phyloP scores from a whole-genome alignment of 2,329 filamentous ascomycete species.

The Exophiala oligosperma region DNA sequence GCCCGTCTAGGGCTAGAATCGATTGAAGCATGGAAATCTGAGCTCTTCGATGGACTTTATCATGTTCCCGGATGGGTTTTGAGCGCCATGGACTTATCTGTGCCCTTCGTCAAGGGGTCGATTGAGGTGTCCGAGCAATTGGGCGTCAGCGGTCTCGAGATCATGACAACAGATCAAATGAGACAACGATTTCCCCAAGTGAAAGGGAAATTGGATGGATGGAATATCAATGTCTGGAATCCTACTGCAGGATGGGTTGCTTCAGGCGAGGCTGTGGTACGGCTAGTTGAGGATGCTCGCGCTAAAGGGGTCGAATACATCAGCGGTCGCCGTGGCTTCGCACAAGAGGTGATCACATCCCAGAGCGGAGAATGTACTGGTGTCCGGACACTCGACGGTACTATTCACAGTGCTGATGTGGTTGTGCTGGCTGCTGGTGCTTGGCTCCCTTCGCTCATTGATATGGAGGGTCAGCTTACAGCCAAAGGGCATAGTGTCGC shows the following conservation, averaged over 20 bases:
- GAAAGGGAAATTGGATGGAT: constrained; percentile 22
- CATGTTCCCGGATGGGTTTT: background rate
- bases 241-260: constrained; percentile 26
- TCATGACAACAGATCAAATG: constrained; percentile 9
- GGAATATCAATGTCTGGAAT: constrained; percentile 29
- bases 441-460: background rate
- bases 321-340: constrained; percentile 18
- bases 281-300: constrained; percentile 23
- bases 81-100: constrained; percentile 14
- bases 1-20: constrained; percentile 24
- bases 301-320: constrained; percentile 26
- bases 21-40: constrained; percentile 16
- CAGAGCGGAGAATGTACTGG: constrained; percentile 12
- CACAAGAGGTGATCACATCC: constrained; percentile 14
- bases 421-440: background rate
- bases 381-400: background rate
- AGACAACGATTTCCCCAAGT: constrained; percentile 11
- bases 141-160: constrained; percentile 22
- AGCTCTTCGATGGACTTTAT: background rate
- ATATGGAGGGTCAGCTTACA: constrained; percentile 10
- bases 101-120: constrained; percentile 24
- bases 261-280: constrained; percentile 20
- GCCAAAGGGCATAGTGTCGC: constrained; percentile 19
- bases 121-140: constrained; percentile 21
- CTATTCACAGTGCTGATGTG: background rate